Evolutionary conservation across 257 asterid genomes (phyloP).

Genomic region (Verbena officinalis): DNA sequence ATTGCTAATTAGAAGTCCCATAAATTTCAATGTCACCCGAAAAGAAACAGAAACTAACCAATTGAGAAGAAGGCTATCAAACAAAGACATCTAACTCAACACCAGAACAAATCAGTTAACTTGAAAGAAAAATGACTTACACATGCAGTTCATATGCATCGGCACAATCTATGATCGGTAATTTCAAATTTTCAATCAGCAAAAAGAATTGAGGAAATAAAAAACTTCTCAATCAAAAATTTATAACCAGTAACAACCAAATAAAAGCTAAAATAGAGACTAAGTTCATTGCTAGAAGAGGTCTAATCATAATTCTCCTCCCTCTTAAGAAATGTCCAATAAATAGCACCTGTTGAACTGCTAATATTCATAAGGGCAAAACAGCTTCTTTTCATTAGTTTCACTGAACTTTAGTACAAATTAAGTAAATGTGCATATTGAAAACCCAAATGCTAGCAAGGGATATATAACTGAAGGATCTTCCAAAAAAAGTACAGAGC

Average conservation of each 20-base stretch:
- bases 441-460: background rate
- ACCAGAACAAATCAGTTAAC: background rate
- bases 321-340: conserved; percentile 3
- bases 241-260: background rate
- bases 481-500: conserved; percentile 1
- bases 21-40: background rate
- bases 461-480: background rate
- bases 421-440: background rate
- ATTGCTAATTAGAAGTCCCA: background rate
- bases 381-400: conserved; percentile 4
- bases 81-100: background rate
- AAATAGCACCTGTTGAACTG: background rate
- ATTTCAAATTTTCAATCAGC: background rate
- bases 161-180: background rate
- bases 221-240: background rate
- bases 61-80: background rate
- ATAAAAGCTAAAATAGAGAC: conserved; percentile 5
- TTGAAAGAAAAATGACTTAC: background rate
- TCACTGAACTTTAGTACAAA: conserved; percentile 2
- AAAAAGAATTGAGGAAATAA: background rate
- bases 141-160: background rate
- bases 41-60: background rate
- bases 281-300: conserved; percentile 4
- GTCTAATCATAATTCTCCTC: background rate
- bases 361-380: background rate